Percentiles rank a stretch among this genome's conserved stretches.
phyloP scores from a whole-genome alignment of 1,139 yeast species.

The Hemisphaericaspora subhashii region DNA sequence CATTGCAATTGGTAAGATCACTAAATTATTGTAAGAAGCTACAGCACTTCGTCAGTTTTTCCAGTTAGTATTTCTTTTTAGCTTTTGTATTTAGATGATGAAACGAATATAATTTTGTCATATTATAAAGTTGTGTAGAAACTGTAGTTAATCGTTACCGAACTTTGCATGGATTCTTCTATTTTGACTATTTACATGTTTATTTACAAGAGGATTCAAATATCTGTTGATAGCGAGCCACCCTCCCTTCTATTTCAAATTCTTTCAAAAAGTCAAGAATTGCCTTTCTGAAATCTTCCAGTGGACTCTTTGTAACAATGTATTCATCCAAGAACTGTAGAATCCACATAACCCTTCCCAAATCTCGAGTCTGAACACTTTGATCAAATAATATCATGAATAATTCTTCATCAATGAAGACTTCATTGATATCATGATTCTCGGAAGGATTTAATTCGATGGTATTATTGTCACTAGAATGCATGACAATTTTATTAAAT shows the following conservation, averaged over 20 bases:
- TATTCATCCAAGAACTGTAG: constrained; percentile 38
- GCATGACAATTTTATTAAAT: constrained; percentile 35
- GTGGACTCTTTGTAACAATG: constrained; percentile 11
- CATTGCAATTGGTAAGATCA: constrained; percentile 96
- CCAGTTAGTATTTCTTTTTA: not conserved
- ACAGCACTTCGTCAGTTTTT: not conserved
- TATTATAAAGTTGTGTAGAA: too few relatives aligned
- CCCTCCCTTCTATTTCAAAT: constrained; percentile 29
- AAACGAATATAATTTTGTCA: not conserved
- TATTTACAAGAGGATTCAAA: not conserved
- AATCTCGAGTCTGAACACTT: constrained; percentile 24
- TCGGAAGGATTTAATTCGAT: constrained; percentile 13
- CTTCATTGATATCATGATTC: constrained; percentile 7
- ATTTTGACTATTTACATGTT: not conserved
- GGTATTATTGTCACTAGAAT: constrained; percentile 20
- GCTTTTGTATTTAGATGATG: constrained; percentile 1
- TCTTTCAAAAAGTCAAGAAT: constrained; percentile 19
- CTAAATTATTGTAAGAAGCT: constrained; percentile 54
- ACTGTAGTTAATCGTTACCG: too few relatives aligned
- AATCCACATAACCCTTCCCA: constrained; percentile 42
- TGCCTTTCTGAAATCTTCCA: constrained; percentile 13
- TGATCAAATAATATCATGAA: constrained; percentile 27
- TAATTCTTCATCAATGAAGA: constrained; percentile 27
- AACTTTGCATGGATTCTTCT: too few relatives aligned
- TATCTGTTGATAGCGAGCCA: constrained; percentile 20